Base-by-base conservation (phyloP, 140 eudicot genomes). In the Oenanthe javanica region DNA sequence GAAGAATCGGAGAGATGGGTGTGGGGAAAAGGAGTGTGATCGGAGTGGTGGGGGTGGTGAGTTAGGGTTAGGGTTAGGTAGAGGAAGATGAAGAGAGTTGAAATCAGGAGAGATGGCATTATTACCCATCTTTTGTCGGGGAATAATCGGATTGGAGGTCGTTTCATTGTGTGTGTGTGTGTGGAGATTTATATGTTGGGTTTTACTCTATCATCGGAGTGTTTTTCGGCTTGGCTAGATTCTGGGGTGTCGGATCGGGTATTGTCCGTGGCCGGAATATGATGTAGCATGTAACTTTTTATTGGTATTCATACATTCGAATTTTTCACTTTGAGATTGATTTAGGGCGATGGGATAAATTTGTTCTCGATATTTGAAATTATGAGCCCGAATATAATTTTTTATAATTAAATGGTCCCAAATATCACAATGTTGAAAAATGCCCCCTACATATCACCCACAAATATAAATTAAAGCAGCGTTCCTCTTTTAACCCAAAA, bases 1-100 rank as follows among this genome's bases (percentile, higher is more conserved):
- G 99, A 96, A 23, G 88, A 81, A 69, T 38, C 84, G 59, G 77
- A 54, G 61, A 88, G 69, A 36, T 15, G 70, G 36, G 87, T 43
- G 51, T 67, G 70, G 8, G 81, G 61, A 10, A 79, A 64, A 3
- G 63, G 47, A 64, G 63, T 42, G 50, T 72, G 46, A 25, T 47
- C 51, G 47, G 82, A 23, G n/a, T 79, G 61, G 3, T 85, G n/a
- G 43, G 78, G 78, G 18, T 75, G 63, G 78, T 49, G 84, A 19
- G 55, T 57, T 80, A 85, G 84, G 23, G 88, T 77, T 79, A 91
- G 71, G 19, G 88, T 79, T 79, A 91, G 71, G 43, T 77, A 46
- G 79, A 78, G 50, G 77, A 85, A 73, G 11, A 86, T 15, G 64
- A 89, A 10, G 69, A 80, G 40, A 72, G 83, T 21, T 43, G 45